A percentile compares a stretch with the other conserved stretches of the same genome.
These are phyloP conservation scores for Sabuloglossum arenarium DNA, from an alignment of 495 filamentous ascomycete species.

Conservation along the genomic window DNA sequence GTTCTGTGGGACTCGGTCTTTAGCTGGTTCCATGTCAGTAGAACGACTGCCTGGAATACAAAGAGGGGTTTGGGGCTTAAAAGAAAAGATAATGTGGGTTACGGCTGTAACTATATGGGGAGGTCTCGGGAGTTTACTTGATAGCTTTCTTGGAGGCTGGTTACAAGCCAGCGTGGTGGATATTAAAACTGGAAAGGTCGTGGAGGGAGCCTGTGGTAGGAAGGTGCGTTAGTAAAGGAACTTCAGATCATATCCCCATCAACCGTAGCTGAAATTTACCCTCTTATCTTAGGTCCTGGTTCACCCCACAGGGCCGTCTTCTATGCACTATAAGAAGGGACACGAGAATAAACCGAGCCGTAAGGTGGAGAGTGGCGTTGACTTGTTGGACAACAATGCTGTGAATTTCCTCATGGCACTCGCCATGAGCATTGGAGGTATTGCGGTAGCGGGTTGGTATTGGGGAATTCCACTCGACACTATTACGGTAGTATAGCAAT, in stretches of 20 bases:
- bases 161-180: conserved; percentile 80
- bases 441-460: conserved; percentile 26
- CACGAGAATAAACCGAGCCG: conserved; percentile 25
- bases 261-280: not conserved
- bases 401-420: conserved; percentile 84
- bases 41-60: conserved; percentile 8
- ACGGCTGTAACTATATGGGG: conserved; percentile 48
- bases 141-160: conserved; percentile 69
- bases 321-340: conserved; percentile 5
- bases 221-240: conserved; percentile 29
- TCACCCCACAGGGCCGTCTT: conserved; percentile 3
- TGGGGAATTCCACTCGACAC: conserved; percentile 3
- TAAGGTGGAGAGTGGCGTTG: conserved; percentile 47
- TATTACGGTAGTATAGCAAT: not conserved
- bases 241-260: not conserved
- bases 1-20: conserved; percentile 27
- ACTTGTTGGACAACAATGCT: conserved; percentile 78
- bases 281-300: conserved; percentile 4
- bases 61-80: conserved; percentile 22
- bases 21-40: not conserved
- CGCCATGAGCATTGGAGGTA: conserved; percentile 57
- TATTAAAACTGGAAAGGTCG: conserved; percentile 57
- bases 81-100: conserved; percentile 32
- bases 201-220: conserved; percentile 68
- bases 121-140: conserved; percentile 55